These are phyloP conservation scores for Trametes villosa DNA, from an alignment of 768 basidiomycete species.

Conservation along the genomic window DNA sequence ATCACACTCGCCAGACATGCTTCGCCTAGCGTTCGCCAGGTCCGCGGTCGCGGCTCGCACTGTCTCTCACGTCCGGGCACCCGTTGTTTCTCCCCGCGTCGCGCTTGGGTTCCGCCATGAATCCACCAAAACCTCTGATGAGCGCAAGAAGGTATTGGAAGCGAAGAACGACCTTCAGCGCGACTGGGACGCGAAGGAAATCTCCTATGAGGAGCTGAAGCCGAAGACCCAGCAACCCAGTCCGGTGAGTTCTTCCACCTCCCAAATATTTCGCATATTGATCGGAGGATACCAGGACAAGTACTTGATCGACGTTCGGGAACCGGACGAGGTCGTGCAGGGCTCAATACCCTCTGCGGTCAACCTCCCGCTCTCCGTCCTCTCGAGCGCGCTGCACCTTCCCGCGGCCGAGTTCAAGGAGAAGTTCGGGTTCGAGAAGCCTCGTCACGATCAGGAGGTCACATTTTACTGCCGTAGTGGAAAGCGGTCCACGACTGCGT, in stretches of 20 bases:
- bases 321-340: slow-evolving; percentile 87
- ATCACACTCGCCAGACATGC: slow-evolving; percentile 14
- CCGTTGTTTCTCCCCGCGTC: slow-evolving; percentile 3
- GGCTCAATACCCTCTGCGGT: slow-evolving; percentile 93
- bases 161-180: slow-evolving; percentile 49
- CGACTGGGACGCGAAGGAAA: slow-evolving; percentile 76
- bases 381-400: slow-evolving; percentile 68
- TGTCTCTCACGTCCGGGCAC: neutral
- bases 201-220: slow-evolving; percentile 84
- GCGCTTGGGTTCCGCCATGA: slow-evolving; percentile 12
- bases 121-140: slow-evolving; percentile 4
- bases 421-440: slow-evolving; percentile 77
- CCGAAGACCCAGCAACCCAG: slow-evolving; percentile 78
- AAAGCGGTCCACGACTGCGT: slow-evolving; percentile 77
- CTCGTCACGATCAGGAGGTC: slow-evolving; percentile 69
- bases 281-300: slow-evolving; percentile 50
- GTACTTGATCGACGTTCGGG: slow-evolving; percentile 89
- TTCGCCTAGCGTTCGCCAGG: slow-evolving; percentile 25
- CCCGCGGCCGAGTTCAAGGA: slow-evolving; percentile 57
- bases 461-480: slow-evolving; percentile 94
- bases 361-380: slow-evolving; percentile 83
- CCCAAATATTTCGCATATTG: slow-evolving; percentile 8
- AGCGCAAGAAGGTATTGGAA: slow-evolving; percentile 37
- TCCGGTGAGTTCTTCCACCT: slow-evolving; percentile 47
- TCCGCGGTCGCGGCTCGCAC: slow-evolving; percentile 1